Conservation (phyloP, 352 stramenopile genomes). For the Phytophthora uliginosa region DNA sequence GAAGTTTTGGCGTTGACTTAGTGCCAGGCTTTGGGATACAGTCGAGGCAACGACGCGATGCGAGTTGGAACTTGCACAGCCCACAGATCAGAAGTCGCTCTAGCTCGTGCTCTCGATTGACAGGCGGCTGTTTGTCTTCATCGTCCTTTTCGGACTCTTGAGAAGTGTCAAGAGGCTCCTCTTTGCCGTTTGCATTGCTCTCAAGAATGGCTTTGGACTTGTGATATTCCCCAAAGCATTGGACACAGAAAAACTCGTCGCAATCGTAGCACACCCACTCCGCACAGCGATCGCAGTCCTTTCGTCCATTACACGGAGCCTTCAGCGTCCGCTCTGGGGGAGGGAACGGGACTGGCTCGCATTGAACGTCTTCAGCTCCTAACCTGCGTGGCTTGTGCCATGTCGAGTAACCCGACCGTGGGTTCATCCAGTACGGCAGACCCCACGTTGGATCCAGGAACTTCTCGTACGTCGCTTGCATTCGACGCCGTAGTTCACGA, state of each 20-base stretch:
- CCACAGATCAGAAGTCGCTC: constrained; percentile 58
- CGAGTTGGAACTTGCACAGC: constrained; percentile 74
- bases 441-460: constrained; percentile 73
- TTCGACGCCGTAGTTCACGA: constrained; percentile 30
- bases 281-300: constrained; percentile 55
- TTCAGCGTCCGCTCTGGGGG: constrained; percentile 44
- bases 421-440: constrained; percentile 82
- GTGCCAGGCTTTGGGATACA: constrained; percentile 38
- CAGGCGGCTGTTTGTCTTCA: background rate
- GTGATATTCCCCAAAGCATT: constrained; percentile 54
- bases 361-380: constrained; percentile 60
- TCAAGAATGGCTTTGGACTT: constrained; percentile 37
- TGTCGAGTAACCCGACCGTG: constrained; percentile 68
- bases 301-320: constrained; percentile 52
- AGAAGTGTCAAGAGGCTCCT: background rate
- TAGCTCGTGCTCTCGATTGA: constrained; percentile 44
- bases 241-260: constrained; percentile 63
- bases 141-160: constrained; percentile 1
- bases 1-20: constrained; percentile 1
- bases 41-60: constrained; percentile 55
- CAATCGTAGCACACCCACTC: constrained; percentile 72
- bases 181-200: background rate
- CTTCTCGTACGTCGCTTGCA: constrained; percentile 74
- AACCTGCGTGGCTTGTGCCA: constrained; percentile 70
- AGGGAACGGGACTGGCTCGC: constrained; percentile 63